Percentiles rank a stretch among this genome's conserved stretches.
Evolutionary conservation across 2,329 filamentous ascomycete species (phyloP).

Genomic region (Neophaeococcomyces aloes): DNA sequence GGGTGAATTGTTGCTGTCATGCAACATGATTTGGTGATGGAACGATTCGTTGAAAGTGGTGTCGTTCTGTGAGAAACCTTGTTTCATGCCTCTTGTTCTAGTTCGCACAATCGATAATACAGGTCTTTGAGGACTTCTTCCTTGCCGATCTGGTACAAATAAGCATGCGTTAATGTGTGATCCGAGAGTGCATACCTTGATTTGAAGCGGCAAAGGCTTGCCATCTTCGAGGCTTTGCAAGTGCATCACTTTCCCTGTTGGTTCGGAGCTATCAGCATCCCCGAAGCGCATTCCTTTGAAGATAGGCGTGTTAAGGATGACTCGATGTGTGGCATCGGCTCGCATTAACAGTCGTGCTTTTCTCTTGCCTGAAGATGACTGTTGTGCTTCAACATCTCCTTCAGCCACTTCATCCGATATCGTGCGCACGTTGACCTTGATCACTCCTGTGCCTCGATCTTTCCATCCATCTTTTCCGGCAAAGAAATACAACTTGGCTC

Average conservation of each 20-base stretch:
- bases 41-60: no score
- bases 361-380: constrained; percentile 31
- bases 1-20: no score
- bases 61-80: neutral
- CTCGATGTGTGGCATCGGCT: constrained; percentile 75
- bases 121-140: constrained; percentile 38
- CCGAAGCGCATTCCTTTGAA: constrained; percentile 71
- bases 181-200: constrained; percentile 40
- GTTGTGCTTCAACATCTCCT: constrained; percentile 23
- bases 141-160: constrained; percentile 29
- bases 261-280: constrained; percentile 50
- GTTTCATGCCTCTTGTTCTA: constrained; percentile 4
- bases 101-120: constrained; percentile 24
- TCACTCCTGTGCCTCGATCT: constrained; percentile 41
- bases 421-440: constrained; percentile 34
- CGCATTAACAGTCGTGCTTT: constrained; percentile 73
- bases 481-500: constrained; percentile 77
- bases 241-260: constrained; percentile 58
- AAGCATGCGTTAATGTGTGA: constrained; percentile 4
- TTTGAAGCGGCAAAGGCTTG: constrained; percentile 41
- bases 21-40: no score
- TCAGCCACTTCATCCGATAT: constrained; percentile 32
- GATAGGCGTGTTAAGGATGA: constrained; percentile 77
- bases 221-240: constrained; percentile 50
- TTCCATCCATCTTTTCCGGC: constrained; percentile 65